Evolutionary conservation across 2,329 filamentous ascomycete genomes (phyloP).

Genomic region (Trichoderma simmonsii): DNA sequence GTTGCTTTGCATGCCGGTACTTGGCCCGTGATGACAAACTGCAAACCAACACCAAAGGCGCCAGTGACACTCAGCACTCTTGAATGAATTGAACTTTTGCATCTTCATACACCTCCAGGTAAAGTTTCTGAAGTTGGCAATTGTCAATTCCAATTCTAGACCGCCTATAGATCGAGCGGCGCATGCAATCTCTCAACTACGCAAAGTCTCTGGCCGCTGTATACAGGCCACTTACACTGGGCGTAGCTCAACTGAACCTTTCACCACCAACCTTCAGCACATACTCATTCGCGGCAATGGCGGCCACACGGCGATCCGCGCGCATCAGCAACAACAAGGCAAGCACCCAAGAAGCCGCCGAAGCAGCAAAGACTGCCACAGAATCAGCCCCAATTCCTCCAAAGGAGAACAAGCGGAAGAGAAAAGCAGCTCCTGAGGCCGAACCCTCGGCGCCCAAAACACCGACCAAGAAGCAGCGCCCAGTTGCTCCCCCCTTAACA

Average conservation of each 20-base stretch:
- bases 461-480: constrained; percentile 30
- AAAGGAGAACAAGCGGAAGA: constrained; percentile 31
- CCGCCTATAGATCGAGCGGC: not conserved
- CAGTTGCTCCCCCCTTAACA: constrained; percentile 39
- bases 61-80: not conserved
- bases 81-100: not conserved
- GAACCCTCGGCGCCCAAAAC: constrained; percentile 28
- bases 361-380: not conserved
- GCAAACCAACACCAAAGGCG: not conserved
- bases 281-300: constrained; percentile 24
- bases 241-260: not conserved
- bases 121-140: not conserved
- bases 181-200: not conserved
- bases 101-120: not conserved
- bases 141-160: not conserved
- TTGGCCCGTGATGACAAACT: constrained; percentile 4
- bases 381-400: not conserved
- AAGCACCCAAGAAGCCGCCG: not conserved
- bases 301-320: constrained; percentile 38
- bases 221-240: not conserved
- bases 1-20: constrained; percentile 8
- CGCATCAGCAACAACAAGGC: constrained; percentile 34
- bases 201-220: not conserved
- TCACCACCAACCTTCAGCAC: not conserved
- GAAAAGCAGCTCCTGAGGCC: constrained; percentile 30